These are phyloP conservation scores for Solanum virginianum DNA, from an alignment of 257 asterid species.

Conservation along the genomic window DNA sequence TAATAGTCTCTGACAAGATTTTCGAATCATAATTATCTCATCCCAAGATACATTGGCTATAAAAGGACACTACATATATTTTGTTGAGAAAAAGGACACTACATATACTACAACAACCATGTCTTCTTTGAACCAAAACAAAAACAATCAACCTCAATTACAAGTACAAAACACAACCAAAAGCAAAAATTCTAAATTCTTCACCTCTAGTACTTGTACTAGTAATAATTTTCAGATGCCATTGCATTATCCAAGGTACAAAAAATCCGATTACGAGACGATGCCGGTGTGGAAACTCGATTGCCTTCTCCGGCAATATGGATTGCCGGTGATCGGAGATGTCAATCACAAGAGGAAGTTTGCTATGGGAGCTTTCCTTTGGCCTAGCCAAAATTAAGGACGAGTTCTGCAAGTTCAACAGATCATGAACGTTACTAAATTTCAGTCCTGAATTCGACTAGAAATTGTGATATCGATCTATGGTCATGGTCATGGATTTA, in stretches of 20 bases:
- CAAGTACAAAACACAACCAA: not conserved
- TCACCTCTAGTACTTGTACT: not conserved
- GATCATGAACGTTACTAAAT: not conserved
- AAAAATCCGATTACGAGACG: constrained; percentile 9
- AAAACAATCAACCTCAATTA: not conserved
- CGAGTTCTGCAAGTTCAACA: not conserved
- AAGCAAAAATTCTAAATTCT: not conserved
- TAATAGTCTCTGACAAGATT: not conserved
- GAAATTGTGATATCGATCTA: not conserved
- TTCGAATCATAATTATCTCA: not conserved
- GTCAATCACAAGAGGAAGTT: constrained; percentile 11
- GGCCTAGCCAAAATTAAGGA: constrained; percentile 4
- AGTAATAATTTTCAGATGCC: not conserved
- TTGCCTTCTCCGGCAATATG: constrained; percentile 11
- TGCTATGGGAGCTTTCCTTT: constrained; percentile 23
- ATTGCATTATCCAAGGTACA: constrained; percentile 2
- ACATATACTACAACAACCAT: not conserved
- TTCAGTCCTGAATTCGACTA: not conserved
- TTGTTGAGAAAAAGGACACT: not conserved
- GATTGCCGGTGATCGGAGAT: constrained; percentile 7
- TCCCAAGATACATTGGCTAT: not conserved
- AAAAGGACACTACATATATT: not conserved
- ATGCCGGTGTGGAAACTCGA: constrained; percentile 16
- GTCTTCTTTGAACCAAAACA: not conserved
- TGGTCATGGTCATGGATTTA: not conserved